Conservation (phyloP, 805 yeast genomes). For the Ogataea nakhonphanomensis region DNA sequence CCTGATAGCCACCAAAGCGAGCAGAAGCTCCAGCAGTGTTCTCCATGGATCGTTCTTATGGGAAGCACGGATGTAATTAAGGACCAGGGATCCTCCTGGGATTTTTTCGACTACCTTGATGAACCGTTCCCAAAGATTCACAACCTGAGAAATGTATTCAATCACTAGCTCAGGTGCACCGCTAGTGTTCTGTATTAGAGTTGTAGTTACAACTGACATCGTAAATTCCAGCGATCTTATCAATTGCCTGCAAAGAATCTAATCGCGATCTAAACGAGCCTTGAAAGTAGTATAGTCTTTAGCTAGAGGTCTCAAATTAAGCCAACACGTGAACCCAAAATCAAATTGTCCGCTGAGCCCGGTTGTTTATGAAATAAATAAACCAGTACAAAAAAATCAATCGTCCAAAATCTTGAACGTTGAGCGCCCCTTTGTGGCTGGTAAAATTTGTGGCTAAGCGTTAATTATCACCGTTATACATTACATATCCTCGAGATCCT, state of each 20-base stretch:
- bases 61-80: conserved; percentile 76
- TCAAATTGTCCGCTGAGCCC: background rate
- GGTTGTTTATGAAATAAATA: conserved; percentile 2
- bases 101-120: conserved; percentile 22
- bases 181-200: conserved; percentile 9
- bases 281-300: background rate
- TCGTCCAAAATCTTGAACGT: background rate
- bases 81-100: conserved; percentile 58
- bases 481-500: conserved; percentile 21
- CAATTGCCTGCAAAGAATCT: conserved; percentile 6
- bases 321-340: too few relatives aligned
- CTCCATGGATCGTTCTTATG: conserved; percentile 93
- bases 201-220: conserved; percentile 19
- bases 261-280: conserved; percentile 1
- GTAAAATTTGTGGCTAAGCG: background rate
- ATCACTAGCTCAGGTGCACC: conserved; percentile 28
- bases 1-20: conserved; percentile 76
- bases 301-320: too few relatives aligned
- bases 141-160: conserved; percentile 24
- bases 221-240: background rate
- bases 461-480: background rate
- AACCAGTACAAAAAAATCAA: conserved; percentile 3
- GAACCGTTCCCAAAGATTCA: conserved; percentile 25
- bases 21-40: conserved; percentile 71
- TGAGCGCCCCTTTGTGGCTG: conserved; percentile 8